Evolutionary conservation across 495 filamentous ascomycete genomes (phyloP).

Genomic region (Annulohypoxylon moriforme): DNA sequence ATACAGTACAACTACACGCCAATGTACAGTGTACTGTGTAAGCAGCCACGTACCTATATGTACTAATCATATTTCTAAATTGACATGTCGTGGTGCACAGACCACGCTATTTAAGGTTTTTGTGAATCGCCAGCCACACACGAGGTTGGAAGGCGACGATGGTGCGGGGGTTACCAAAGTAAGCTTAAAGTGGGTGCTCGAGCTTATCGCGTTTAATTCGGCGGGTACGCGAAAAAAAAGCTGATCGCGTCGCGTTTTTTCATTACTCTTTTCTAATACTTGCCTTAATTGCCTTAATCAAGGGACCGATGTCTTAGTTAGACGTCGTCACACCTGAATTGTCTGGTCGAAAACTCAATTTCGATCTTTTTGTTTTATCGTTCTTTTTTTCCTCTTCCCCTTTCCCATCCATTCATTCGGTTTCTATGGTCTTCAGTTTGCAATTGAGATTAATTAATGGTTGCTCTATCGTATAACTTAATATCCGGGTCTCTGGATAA

Average conservation of each 20-base stretch:
- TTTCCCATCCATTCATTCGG: slow-evolving; percentile 1
- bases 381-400: not conserved
- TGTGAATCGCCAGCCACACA: not conserved
- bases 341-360: not conserved
- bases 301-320: slow-evolving; percentile 13
- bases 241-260: slow-evolving; percentile 41
- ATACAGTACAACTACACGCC: too few species aligned
- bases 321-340: slow-evolving; percentile 14
- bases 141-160: not conserved
- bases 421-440: slow-evolving; percentile 6
- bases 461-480: slow-evolving; percentile 20
- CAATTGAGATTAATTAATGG: slow-evolving; percentile 12
- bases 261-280: slow-evolving; percentile 21
- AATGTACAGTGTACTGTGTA: not conserved
- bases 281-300: slow-evolving; percentile 12
- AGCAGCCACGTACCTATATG: not conserved
- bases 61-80: not conserved
- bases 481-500: slow-evolving; percentile 18
- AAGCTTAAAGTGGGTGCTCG: slow-evolving; percentile 39
- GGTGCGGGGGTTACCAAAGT: slow-evolving; percentile 5
- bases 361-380: slow-evolving; percentile 4
- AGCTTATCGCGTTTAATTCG: slow-evolving; percentile 34
- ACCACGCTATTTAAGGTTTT: too few species aligned
- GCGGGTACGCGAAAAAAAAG: slow-evolving; percentile 32
- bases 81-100: not conserved